phyloP scores from a whole-genome alignment of 176 grass and related monocot species.

The Metroxylon sagu region DNA sequence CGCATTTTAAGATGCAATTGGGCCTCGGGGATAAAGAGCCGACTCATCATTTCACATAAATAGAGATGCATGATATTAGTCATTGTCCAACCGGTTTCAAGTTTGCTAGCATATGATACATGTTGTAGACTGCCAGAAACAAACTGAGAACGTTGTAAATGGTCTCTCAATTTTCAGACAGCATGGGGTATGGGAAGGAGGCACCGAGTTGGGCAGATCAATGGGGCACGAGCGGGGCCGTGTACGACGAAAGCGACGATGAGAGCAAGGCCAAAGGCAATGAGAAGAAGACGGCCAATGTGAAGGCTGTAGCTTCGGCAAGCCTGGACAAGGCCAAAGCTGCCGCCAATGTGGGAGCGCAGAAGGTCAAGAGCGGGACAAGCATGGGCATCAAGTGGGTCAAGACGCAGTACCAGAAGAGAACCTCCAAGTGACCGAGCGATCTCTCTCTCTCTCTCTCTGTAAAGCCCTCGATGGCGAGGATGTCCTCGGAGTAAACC shows the following conservation, averaged over 20 bases:
- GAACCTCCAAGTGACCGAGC: constrained; percentile 8
- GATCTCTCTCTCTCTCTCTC: too few species aligned
- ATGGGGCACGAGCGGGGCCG: constrained; percentile 29
- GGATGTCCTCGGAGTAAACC: too few species aligned
- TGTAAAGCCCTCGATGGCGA: too few species aligned
- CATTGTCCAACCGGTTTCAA: too few species aligned
- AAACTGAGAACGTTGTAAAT: too few species aligned
- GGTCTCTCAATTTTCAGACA: background rate
- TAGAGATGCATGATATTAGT: too few species aligned
- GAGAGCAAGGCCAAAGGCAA: constrained; percentile 2
- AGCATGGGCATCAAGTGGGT: constrained; percentile 56
- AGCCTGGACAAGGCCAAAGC: constrained; percentile 52
- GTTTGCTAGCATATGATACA: too few species aligned
- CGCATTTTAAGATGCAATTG: too few species aligned
- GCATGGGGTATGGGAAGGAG: constrained; percentile 26
- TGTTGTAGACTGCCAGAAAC: too few species aligned
- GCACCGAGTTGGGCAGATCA: constrained; percentile 47
- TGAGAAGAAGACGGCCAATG: constrained; percentile 30
- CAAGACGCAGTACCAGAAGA: constrained; percentile 56
- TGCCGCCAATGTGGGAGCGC: constrained; percentile 36
- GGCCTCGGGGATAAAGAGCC: too few species aligned
- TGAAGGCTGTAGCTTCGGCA: constrained; percentile 41
- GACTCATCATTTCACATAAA: too few species aligned
- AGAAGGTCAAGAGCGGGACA: constrained; percentile 50
- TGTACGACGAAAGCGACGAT: background rate